Evolutionary conservation across 129 eudicot species (phyloP).

Genomic region (Logfia minima): DNA sequence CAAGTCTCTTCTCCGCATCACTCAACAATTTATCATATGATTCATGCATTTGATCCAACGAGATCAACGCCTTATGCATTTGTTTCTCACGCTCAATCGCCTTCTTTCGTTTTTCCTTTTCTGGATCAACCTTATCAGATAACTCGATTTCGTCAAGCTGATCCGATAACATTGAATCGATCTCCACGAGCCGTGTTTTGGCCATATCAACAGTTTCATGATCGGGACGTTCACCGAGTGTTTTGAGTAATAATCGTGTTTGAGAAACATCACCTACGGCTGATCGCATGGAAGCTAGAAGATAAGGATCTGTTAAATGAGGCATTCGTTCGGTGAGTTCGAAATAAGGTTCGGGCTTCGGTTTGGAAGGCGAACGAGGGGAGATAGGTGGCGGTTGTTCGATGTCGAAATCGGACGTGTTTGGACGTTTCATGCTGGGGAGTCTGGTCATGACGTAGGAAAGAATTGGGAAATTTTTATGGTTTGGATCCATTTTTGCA

Average conservation of each 20-base stretch:
- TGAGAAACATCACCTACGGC: conserved; percentile 75
- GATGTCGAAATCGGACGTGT: conserved; percentile 47
- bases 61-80: conserved; percentile 55
- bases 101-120: conserved; percentile 41
- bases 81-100: conserved; percentile 49
- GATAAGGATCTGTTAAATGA: conserved; percentile 55
- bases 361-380: conserved; percentile 16
- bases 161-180: conserved; percentile 39
- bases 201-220: conserved; percentile 82
- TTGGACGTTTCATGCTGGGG: conserved; percentile 46
- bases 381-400: conserved; percentile 47
- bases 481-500: conserved; percentile 62
- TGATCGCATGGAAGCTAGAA: conserved; percentile 60
- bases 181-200: conserved; percentile 51
- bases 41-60: conserved; percentile 78
- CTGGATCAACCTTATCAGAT: conserved; percentile 31
- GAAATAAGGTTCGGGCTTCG: conserved; percentile 45
- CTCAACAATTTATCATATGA: conserved; percentile 68
- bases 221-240: conserved; percentile 74
- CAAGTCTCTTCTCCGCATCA: conserved; percentile 73
- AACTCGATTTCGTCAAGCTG: conserved; percentile 55
- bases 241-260: conserved; percentile 61
- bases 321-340: conserved; percentile 83
- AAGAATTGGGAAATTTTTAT: conserved; percentile 64
- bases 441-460: conserved; percentile 69